Base-by-base conservation (phyloP, 768 basidiomycete species). In the Dioszegia aurantiaca region DNA sequence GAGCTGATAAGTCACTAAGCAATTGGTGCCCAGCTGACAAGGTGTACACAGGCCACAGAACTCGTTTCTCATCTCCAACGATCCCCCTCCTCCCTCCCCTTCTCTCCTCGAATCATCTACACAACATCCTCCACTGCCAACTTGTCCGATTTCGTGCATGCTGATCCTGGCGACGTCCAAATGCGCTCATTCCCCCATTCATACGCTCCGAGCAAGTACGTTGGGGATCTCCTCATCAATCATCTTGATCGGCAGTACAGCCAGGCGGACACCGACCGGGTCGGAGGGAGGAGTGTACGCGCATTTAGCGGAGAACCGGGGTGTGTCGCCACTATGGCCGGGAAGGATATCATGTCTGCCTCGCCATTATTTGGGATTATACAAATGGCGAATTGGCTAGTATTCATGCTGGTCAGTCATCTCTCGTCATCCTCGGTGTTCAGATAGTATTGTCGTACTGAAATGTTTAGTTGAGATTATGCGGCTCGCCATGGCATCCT, bases 171-270 rank as follows among this genome's bases (percentile, higher is more conserved):
- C 51, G 73, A 77, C 36, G 60, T 58, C 14, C 72, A 77, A 46
- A 63, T 77, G 0, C 31, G 72, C 14, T 17, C 56, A 2, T 60
- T 61, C 21, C 23, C 21, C 10, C 21, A 52, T 10, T 17, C 23
- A 1, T 77, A 77, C 55, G 61, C 60, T 2, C 65, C 73, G 0
- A 70, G 68, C 40, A 77, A 77, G 60, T 73, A 72, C 54, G 58
- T 71, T 27, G 70, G 55, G 2, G 70, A 73, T 43, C 49, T 75
- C 37, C 64, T 77, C 37, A 66, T 71, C 37, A 48, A 39, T n/a
- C 55, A 69, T 23, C 51, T 75, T 4, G 75, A 77, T 58, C 44
- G 53, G 33, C 67, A 66, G 49, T 57, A 62, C 28, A 57, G 56
- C 45, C 33, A 33, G 8, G 33, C 33, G 14, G 14, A 33, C 6